These are phyloP conservation scores for Rutidosis leptorrhynchoides DNA, from an alignment of 129 eudicot genomes.

Conservation along the genomic window DNA sequence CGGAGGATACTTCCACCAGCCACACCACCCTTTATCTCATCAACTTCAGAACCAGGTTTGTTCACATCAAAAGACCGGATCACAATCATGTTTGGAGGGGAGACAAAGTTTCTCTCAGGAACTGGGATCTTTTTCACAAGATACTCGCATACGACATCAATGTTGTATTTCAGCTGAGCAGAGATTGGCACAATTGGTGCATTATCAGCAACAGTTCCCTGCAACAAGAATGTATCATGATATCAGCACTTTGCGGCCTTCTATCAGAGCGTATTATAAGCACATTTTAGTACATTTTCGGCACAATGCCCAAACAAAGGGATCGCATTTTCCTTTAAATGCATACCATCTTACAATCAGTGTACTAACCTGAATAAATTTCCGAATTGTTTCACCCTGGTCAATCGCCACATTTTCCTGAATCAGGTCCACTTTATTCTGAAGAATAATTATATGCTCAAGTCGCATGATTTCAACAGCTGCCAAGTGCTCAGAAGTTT, in stretches of 20 bases:
- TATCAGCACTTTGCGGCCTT: no score
- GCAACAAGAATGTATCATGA: no score
- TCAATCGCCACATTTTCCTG: constrained; percentile 92
- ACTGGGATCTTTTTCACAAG: constrained; percentile 87
- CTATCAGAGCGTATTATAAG: no score
- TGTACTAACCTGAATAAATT: constrained; percentile 71
- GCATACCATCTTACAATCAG: no score
- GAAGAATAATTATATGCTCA: constrained; percentile 88
- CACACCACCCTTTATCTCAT: constrained; percentile 91
- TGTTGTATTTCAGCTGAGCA: constrained; percentile 91
- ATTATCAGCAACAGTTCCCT: constrained; percentile 98
- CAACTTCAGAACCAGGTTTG: constrained; percentile 95
- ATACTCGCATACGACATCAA: constrained; percentile 90
- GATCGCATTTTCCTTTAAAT: no score
- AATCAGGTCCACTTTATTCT: constrained; percentile 89
- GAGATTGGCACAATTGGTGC: constrained; percentile 95
- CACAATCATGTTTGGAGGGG: constrained; percentile 98
- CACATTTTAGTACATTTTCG: no score
- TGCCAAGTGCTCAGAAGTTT: constrained; percentile 96
- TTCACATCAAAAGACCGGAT: constrained; percentile 96
- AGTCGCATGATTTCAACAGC: constrained; percentile 98
- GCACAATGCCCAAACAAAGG: no score
- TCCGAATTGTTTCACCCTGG: constrained; percentile 87
- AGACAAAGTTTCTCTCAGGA: constrained; percentile 84
- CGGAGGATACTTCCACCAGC: constrained; percentile 94